Conservation (phyloP, 2,329 filamentous ascomycete genomes). For the Neobulgaria alba region DNA sequence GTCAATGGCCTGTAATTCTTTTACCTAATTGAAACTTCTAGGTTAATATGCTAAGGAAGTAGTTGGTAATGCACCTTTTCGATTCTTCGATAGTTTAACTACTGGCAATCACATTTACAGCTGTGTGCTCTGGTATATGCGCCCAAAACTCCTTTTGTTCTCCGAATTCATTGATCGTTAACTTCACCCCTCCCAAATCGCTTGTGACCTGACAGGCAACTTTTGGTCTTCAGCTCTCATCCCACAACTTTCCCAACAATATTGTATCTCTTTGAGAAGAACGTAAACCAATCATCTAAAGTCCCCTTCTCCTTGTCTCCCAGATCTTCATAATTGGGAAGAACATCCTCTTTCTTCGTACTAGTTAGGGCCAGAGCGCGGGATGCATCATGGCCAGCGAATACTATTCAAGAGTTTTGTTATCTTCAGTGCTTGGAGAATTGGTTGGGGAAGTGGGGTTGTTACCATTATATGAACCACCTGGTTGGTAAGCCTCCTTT, state of each 20-base stretch:
- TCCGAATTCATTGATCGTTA: too few relatives aligned
- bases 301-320: conserved; percentile 77
- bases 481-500: conserved; percentile 77
- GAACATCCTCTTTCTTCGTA: conserved; percentile 75
- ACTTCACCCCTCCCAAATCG: too few relatives aligned
- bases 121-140: too few relatives aligned
- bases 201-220: too few relatives aligned
- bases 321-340: conserved; percentile 74
- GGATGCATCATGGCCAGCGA: conserved; percentile 94
- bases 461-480: conserved; percentile 78
- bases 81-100: too few relatives aligned
- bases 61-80: too few relatives aligned
- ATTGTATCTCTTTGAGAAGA: conserved; percentile 96
- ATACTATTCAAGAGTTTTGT: conserved; percentile 50
- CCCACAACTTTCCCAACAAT: conserved; percentile 60
- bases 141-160: too few relatives aligned
- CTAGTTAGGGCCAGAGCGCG: conserved; percentile 81
- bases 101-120: too few relatives aligned
- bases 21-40: too few relatives aligned
- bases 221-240: too few relatives aligned
- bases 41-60: too few relatives aligned
- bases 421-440: background rate
- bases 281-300: conserved; percentile 87
- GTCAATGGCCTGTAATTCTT: too few relatives aligned
- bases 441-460: conserved; percentile 7